Percentiles rank a stretch among this genome's conserved stretches.
phyloP scores from a whole-genome alignment of 75 land plant genomes.

The Adiantum capillusveneris region DNA sequence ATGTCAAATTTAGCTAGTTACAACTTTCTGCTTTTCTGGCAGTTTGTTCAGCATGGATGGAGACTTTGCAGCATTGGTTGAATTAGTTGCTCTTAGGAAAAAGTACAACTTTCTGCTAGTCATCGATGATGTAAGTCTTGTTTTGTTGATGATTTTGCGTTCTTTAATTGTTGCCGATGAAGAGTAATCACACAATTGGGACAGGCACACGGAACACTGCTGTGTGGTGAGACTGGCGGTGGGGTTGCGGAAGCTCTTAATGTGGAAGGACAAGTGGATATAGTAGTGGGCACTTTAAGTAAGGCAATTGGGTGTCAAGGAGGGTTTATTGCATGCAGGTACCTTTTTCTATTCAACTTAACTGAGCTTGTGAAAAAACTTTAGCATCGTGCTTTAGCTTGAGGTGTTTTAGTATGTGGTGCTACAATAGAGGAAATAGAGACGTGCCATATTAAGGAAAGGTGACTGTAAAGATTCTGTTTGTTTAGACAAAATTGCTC shows the following conservation, averaged over 20 bases:
- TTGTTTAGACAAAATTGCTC: conserved; percentile 84
- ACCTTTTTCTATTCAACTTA: no score
- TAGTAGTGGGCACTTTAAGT: conserved; percentile 90
- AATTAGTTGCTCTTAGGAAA: conserved; percentile 69
- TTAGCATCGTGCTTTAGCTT: no score
- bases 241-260: conserved; percentile 76
- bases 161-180: no score
- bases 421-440: no score
- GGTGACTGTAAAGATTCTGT: not conserved
- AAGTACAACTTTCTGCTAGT: conserved; percentile 76
- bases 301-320: conserved; percentile 98
- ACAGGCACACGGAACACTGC: conserved; percentile 97
- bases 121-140: conserved; percentile 83
- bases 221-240: conserved; percentile 93
- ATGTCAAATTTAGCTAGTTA: no score
- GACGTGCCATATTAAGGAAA: no score
- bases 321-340: conserved; percentile 92
- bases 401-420: no score
- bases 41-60: conserved; percentile 99
- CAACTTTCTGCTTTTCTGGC: no score
- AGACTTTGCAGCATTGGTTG: conserved; percentile 84
- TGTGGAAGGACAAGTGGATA: conserved; percentile 77
- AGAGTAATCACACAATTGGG: not conserved
- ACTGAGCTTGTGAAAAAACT: no score
- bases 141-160: no score